These are phyloP conservation scores for Balakata baccata DNA, from an alignment of 345 rosid genomes.

Conservation along the genomic window DNA sequence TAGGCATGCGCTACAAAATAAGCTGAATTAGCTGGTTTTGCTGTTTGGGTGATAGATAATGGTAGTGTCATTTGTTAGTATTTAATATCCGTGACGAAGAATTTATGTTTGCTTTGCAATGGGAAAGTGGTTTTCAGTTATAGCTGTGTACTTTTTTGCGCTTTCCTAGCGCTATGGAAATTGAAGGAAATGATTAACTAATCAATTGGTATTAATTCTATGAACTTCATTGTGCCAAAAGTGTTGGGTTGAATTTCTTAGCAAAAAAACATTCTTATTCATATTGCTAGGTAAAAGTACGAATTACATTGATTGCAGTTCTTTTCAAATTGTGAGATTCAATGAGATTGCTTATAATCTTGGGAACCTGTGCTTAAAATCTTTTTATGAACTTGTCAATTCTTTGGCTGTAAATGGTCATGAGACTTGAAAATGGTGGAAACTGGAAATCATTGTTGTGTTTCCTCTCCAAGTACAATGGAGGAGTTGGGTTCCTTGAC, in stretches of 20 bases:
- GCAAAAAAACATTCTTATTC: background rate
- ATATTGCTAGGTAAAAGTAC: background rate
- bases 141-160: background rate
- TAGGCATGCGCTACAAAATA: background rate
- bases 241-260: background rate
- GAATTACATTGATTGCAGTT: background rate
- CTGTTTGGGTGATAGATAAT: background rate
- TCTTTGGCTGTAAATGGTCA: background rate
- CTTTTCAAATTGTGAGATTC: background rate
- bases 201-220: background rate
- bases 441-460: background rate
- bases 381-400: background rate
- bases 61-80: slow-evolving; percentile 3
- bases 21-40: background rate
- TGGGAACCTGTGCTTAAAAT: background rate
- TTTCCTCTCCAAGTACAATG: background rate
- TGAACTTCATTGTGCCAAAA: background rate
- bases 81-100: background rate
- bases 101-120: background rate
- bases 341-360: background rate
- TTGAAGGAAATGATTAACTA: background rate
- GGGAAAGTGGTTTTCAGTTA: background rate
- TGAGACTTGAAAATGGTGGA: background rate
- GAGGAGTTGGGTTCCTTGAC: too few species aligned
- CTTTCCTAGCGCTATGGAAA: background rate